Evolutionary conservation across 2,329 filamentous ascomycete genomes (phyloP).

Genomic region (Fusarium pseudograminearum): DNA sequence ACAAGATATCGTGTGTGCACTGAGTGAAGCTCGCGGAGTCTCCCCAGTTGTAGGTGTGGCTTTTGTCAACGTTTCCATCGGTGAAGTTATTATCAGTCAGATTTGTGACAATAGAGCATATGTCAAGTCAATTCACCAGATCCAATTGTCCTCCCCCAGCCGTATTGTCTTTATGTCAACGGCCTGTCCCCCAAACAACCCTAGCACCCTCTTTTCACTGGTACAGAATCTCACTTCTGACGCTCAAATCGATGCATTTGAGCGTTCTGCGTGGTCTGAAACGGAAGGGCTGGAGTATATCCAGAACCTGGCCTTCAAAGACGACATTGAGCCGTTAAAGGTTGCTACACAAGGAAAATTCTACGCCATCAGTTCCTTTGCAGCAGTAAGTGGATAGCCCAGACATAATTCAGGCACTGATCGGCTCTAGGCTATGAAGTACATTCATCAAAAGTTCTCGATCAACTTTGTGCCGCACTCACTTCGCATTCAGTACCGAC

Average conservation of each 20-base stretch:
- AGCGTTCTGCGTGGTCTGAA: conserved; percentile 88
- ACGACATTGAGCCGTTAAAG: conserved; percentile 85
- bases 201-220: conserved; percentile 79
- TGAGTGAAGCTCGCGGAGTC: conserved; percentile 89
- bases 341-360: conserved; percentile 85
- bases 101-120: conserved; percentile 96
- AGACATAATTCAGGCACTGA: not conserved
- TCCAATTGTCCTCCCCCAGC: conserved; percentile 82
- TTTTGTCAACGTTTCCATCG: conserved; percentile 87
- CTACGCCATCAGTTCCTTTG: conserved; percentile 86
- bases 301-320: conserved; percentile 79
- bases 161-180: conserved; percentile 83
- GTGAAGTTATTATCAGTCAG: conserved; percentile 86
- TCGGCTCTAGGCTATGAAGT: conserved; percentile 76
- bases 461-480: conserved; percentile 82
- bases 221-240: conserved; percentile 69
- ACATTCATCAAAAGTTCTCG: conserved; percentile 77
- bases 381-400: conserved; percentile 71
- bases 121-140: conserved; percentile 86
- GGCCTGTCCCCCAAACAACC: conserved; percentile 71
- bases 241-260: conserved; percentile 62
- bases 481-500: conserved; percentile 86
- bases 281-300: conserved; percentile 81
- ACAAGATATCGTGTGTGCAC: conserved; percentile 86
- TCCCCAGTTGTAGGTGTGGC: conserved; percentile 86